These are phyloP conservation scores for Trametes gibbosa DNA, from an alignment of 768 basidiomycete genomes.

Conservation along the genomic window DNA sequence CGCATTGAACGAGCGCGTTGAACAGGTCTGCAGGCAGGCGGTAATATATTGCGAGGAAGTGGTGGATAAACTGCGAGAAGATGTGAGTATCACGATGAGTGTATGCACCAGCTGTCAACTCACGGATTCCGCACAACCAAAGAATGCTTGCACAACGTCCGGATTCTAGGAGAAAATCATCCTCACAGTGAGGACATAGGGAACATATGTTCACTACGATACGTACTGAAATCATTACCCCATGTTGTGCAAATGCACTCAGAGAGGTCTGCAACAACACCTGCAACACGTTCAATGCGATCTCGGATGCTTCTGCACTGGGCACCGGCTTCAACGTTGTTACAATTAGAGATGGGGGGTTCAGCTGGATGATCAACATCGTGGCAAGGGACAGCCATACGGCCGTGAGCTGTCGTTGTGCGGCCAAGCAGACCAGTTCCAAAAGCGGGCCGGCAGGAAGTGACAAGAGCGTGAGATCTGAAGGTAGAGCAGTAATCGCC, in stretches of 20 bases:
- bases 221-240: constrained; percentile 70
- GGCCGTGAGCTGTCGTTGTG: constrained; percentile 68
- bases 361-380: constrained; percentile 78
- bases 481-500: constrained; percentile 78
- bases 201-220: not conserved
- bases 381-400: constrained; percentile 84
- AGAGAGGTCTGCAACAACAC: constrained; percentile 60
- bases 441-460: constrained; percentile 79
- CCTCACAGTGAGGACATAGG: not conserved
- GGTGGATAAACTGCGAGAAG: constrained; percentile 41
- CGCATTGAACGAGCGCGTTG: constrained; percentile 67
- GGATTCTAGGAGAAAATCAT: constrained; percentile 59
- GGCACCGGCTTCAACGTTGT: constrained; percentile 51
- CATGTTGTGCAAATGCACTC: constrained; percentile 48
- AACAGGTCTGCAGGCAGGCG: constrained; percentile 61
- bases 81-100: not conserved
- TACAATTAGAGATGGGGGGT: constrained; percentile 58
- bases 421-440: constrained; percentile 72
- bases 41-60: constrained; percentile 61
- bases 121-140: constrained; percentile 77
- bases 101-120: constrained; percentile 21
- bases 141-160: constrained; percentile 88
- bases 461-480: constrained; percentile 75
- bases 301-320: constrained; percentile 49
- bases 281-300: constrained; percentile 55